Evolutionary conservation across 352 stramenopile genomes (phyloP).

Genomic region (Phytophthora pinifolia): DNA sequence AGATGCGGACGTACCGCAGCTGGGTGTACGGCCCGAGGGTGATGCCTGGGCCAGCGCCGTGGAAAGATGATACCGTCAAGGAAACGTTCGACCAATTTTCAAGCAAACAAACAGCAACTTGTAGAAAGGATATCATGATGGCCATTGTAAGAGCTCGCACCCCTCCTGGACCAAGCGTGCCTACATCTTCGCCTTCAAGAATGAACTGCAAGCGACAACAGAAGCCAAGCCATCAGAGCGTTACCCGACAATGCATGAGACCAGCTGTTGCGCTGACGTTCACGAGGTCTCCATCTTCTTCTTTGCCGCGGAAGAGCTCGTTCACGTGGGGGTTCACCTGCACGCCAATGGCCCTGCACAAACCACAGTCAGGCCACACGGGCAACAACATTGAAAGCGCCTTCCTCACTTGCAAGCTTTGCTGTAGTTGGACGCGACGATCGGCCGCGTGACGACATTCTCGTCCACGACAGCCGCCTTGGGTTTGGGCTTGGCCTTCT

Average conservation of each 20-base stretch:
- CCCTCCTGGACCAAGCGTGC: slow-evolving; percentile 56
- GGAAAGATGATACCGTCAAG: slow-evolving; percentile 43
- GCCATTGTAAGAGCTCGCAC: slow-evolving; percentile 68
- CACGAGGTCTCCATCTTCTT: slow-evolving; percentile 71
- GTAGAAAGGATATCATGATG: slow-evolving; percentile 76
- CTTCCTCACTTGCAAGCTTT: slow-evolving; percentile 71
- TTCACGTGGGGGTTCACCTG: slow-evolving; percentile 64
- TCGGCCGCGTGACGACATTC: slow-evolving; percentile 64
- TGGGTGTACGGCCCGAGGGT: slow-evolving; percentile 62
- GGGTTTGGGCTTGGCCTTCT: slow-evolving; percentile 56
- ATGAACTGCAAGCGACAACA: slow-evolving; percentile 49
- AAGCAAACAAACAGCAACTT: not conserved
- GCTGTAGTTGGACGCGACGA: slow-evolving; percentile 64
- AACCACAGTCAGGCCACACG: not conserved
- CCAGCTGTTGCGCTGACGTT: slow-evolving; percentile 41
- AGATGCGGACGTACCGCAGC: slow-evolving; percentile 77
- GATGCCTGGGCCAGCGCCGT: slow-evolving; percentile 69
- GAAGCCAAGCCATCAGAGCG: not conserved
- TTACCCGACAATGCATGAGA: not conserved
- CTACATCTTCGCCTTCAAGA: slow-evolving; percentile 69
- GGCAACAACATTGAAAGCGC: too few relatives aligned
- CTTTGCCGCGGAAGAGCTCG: slow-evolving; percentile 64
- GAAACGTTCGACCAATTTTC: slow-evolving; percentile 12
- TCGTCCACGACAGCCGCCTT: slow-evolving; percentile 62
- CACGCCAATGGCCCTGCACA: slow-evolving; percentile 65